These are phyloP conservation scores for Oryza longistaminata DNA, from an alignment of 176 grass and related monocot species.

Conservation along the genomic window DNA sequence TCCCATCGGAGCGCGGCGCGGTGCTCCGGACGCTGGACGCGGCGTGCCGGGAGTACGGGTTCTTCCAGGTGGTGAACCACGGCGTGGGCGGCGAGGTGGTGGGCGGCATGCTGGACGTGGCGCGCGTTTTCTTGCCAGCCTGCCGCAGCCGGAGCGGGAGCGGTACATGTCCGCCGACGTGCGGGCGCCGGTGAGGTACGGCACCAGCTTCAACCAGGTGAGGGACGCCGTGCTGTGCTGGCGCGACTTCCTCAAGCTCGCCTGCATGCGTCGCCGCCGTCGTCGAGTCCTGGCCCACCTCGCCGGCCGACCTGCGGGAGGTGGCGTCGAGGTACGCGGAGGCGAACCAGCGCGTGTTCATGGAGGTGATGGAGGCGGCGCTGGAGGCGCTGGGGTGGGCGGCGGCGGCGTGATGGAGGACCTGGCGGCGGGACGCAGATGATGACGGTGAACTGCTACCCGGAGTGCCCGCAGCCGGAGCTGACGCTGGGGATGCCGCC, in stretches of 20 bases:
- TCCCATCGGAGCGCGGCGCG: conserved; percentile 38
- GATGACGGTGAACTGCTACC: conserved; percentile 78
- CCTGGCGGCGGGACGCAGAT: conserved; percentile 61
- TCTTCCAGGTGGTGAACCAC: conserved; percentile 99
- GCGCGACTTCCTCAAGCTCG: conserved; percentile 95
- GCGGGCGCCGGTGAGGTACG: conserved; percentile 57
- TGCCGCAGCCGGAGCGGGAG: conserved; percentile 49
- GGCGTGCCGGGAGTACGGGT: conserved; percentile 72
- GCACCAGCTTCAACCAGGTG: conserved; percentile 98
- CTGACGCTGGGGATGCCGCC: conserved; percentile 93
- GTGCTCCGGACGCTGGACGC: conserved; percentile 51
- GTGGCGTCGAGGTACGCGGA: conserved; percentile 45
- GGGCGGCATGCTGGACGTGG: conserved; percentile 52
- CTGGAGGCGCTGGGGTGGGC: conserved; percentile 68
- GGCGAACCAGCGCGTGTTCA: conserved; percentile 53
- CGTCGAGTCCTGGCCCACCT: conserved; percentile 49
- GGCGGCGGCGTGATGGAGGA: conserved; percentile 36
- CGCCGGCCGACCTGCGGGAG: conserved; percentile 52
- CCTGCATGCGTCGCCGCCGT: conserved; percentile 44
- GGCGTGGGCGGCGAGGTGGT: conserved; percentile 5
- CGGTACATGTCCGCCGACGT: conserved; percentile 77
- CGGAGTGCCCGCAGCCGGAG: conserved; percentile 77
- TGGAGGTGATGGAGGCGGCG: conserved; percentile 56
- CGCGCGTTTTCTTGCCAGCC: too few relatives aligned
- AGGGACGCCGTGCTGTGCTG: conserved; percentile 81